Percentiles rank a stretch among this genome's conserved stretches.
Evolutionary conservation across 1,139 yeast genomes (phyloP).

Genomic region (Suhomyces coccinellae): DNA sequence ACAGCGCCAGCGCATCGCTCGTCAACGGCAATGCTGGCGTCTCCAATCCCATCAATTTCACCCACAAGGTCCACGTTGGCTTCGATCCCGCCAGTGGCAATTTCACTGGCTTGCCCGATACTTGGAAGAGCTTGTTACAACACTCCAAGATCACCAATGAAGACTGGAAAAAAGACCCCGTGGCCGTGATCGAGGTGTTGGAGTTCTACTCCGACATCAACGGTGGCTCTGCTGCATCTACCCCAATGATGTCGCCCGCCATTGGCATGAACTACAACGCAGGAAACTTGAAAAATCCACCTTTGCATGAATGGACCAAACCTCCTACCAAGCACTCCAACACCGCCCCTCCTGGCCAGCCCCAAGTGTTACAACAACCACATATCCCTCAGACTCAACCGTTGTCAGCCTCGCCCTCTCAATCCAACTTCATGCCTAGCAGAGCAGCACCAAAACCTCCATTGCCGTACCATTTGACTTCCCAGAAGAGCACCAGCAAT

Average conservation of each 20-base stretch:
- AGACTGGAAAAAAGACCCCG: slow-evolving; percentile 82
- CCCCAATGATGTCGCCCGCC: slow-evolving; percentile 31
- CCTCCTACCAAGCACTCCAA: slow-evolving; percentile 28
- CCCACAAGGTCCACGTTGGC: slow-evolving; percentile 65
- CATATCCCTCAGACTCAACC: slow-evolving; percentile 6
- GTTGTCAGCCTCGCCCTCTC: slow-evolving; percentile 13
- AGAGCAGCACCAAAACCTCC: slow-evolving; percentile 50
- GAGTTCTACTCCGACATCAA: slow-evolving; percentile 69
- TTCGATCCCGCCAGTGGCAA: slow-evolving; percentile 72
- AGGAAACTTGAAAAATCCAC: slow-evolving; percentile 3
- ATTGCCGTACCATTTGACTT: slow-evolving; percentile 39
- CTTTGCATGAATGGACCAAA: slow-evolving; percentile 44
- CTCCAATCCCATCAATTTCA: slow-evolving; percentile 76
- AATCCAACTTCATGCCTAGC: slow-evolving; percentile 33
- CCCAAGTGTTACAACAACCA: slow-evolving; percentile 8
- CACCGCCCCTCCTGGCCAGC: slow-evolving; percentile 10
- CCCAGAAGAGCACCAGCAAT: slow-evolving; percentile 21
- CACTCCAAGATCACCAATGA: slow-evolving; percentile 80
- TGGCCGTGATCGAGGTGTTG: slow-evolving; percentile 86
- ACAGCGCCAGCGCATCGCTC: slow-evolving; percentile 15
- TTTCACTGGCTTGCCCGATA: slow-evolving; percentile 76
- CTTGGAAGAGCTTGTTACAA: slow-evolving; percentile 72
- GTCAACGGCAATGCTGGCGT: slow-evolving; percentile 58
- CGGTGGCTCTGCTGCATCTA: slow-evolving; percentile 34
- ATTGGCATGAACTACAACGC: slow-evolving; percentile 12